Conservation (phyloP, 202 grass and related monocot genomes). For the Bolboschoenoplectus hybrid region DNA sequence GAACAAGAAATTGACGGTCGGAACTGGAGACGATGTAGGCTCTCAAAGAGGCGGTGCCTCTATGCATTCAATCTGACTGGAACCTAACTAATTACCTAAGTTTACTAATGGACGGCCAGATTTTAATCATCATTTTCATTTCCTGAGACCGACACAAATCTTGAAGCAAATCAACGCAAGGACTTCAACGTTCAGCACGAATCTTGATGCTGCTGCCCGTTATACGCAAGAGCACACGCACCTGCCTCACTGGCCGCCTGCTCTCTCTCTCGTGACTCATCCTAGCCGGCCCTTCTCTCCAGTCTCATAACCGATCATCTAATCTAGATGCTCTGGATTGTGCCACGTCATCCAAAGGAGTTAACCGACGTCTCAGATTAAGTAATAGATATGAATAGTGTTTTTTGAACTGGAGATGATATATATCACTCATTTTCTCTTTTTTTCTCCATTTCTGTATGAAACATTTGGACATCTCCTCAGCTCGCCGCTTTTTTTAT, state of each 20-base stretch:
- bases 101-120: not conserved
- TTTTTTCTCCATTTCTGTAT: not conserved
- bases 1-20: not conserved
- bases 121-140: not conserved
- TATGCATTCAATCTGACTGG: not conserved
- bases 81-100: not conserved
- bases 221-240: not conserved
- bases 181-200: no score
- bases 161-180: not conserved
- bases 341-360: not conserved
- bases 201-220: no score
- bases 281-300: not conserved
- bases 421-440: not conserved
- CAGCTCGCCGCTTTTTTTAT: constrained; percentile 20
- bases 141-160: not conserved
- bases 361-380: not conserved
- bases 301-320: not conserved
- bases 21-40: not conserved
- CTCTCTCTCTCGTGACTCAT: not conserved
- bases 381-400: no score
- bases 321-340: not conserved
- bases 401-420: not conserved
- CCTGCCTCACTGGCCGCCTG: not conserved
- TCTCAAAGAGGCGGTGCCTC: not conserved
- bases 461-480: not conserved